Conservation (phyloP, 805 yeast genomes). For the Zygotorulaspora sp. region DNA sequence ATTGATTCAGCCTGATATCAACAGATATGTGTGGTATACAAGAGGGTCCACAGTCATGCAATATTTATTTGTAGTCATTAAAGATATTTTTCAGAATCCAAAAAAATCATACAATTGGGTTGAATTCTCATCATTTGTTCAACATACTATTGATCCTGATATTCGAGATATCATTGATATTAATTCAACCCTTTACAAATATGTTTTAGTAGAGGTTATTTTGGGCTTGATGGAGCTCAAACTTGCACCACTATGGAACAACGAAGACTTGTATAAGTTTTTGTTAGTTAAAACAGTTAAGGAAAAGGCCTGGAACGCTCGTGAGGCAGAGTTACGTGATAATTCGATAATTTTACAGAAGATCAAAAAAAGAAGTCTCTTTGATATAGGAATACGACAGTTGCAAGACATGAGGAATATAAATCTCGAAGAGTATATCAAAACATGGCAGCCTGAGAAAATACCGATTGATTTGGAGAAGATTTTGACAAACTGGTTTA, state of each 20-base stretch:
- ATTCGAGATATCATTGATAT: constrained; percentile 17
- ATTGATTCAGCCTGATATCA: constrained; percentile 19
- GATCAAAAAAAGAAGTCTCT: constrained; percentile 15
- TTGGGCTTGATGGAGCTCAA: constrained; percentile 22
- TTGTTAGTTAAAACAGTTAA: constrained; percentile 24
- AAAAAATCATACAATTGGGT: constrained; percentile 10
- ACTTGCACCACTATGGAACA: constrained; percentile 27
- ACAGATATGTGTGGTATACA: constrained; percentile 27
- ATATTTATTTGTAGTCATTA: constrained; percentile 27
- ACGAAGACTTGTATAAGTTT: constrained; percentile 26
- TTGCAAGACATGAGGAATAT: constrained; percentile 13
- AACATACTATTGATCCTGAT: constrained; percentile 17
- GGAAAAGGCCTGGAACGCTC: constrained; percentile 25
- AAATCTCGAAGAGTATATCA: constrained; percentile 20
- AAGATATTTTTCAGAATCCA: constrained; percentile 25
- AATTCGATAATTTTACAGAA: constrained; percentile 1
- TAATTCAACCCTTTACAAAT: constrained; percentile 17
- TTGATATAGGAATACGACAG: constrained; percentile 15
- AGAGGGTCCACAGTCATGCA: constrained; percentile 34
- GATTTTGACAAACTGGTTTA: constrained; percentile 23
- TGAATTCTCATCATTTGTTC: constrained; percentile 6
- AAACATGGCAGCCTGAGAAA: constrained; percentile 18
- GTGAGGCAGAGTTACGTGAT: constrained; percentile 3
- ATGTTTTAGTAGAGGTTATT: constrained; percentile 25
- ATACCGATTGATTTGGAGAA: constrained; percentile 18